Evolutionary conservation across 495 filamentous ascomycete species (phyloP).

Genomic region (Pyrenula massariospora): DNA sequence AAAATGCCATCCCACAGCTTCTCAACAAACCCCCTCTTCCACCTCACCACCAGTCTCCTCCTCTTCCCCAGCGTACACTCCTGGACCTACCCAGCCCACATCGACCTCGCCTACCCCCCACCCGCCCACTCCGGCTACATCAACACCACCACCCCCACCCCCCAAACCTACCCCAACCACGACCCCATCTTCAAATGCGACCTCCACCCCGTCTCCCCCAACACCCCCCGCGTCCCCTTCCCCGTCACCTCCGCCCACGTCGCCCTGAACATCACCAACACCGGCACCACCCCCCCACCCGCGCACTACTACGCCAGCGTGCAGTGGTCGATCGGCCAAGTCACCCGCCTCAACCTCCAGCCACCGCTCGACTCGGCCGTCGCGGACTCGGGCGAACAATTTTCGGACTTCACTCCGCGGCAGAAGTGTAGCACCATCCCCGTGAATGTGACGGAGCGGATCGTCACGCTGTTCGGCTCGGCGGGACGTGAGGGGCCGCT

Average conservation of each 20-base stretch:
- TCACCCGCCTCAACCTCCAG: neutral
- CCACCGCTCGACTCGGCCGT: neutral
- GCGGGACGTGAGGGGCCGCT: neutral
- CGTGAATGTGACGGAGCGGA: neutral
- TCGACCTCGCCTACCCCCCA: neutral
- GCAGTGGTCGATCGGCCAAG: neutral
- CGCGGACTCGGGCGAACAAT: neutral
- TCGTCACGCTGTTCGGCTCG: neutral
- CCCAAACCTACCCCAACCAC: neutral
- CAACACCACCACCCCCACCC: neutral
- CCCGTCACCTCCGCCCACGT: neutral
- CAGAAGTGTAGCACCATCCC: neutral
- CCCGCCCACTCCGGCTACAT: neutral
- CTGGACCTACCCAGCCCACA: neutral
- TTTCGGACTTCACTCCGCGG: neutral
- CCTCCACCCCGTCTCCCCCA: neutral
- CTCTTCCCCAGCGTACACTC: neutral
- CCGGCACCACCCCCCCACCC: neutral
- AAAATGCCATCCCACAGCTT: too few species aligned
- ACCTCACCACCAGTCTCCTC: neutral
- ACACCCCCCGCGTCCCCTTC: neutral
- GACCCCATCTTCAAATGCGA: neutral
- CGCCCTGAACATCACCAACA: neutral
- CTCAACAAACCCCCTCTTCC: too few species aligned
- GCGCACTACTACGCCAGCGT: neutral